Conservation (phyloP, 495 filamentous ascomycete genomes). For the Rusavskia elegans region DNA sequence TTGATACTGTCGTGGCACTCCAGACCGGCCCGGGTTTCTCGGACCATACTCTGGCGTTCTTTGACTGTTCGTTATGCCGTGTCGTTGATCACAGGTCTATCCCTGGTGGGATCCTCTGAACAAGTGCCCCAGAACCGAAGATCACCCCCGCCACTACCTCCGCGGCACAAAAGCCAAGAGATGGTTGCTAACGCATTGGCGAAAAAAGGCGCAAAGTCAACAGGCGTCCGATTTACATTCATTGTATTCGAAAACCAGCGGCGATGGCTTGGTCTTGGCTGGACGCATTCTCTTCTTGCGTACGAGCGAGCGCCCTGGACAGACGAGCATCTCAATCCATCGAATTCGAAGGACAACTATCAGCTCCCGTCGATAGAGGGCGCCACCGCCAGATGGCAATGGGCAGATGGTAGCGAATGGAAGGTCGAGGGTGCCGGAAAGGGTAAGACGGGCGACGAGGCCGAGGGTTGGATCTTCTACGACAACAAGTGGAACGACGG, state of each 20-base stretch:
- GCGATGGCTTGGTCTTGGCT: constrained; percentile 86
- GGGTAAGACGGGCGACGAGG: constrained; percentile 33
- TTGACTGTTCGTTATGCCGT: constrained; percentile 47
- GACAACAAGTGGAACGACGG: constrained; percentile 96
- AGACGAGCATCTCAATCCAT: constrained; percentile 79
- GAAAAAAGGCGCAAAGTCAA: constrained; percentile 37
- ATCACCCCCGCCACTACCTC: constrained; percentile 16
- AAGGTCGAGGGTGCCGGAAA: constrained; percentile 60
- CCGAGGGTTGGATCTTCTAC: constrained; percentile 89
- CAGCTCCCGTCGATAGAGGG: constrained; percentile 74
- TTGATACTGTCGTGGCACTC: constrained; percentile 81
- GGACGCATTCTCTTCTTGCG: constrained; percentile 78
- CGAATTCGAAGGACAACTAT: constrained; percentile 65
- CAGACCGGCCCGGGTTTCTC: constrained; percentile 65
- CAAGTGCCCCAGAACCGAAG: constrained; percentile 13
- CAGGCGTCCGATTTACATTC: constrained; percentile 88
- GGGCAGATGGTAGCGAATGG: constrained; percentile 77
- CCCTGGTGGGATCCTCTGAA: constrained; percentile 33
- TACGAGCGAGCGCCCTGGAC: constrained; percentile 88
- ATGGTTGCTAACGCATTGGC: constrained; percentile 30
- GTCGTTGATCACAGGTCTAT: constrained; percentile 60
- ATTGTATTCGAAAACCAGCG: constrained; percentile 93
- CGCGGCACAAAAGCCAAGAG: constrained; percentile 22
- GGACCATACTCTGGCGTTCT: constrained; percentile 85
- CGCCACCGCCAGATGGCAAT: constrained; percentile 71